These are phyloP conservation scores for Eucalyptus caleyi DNA, from an alignment of 345 rosid species.

Conservation along the genomic window DNA sequence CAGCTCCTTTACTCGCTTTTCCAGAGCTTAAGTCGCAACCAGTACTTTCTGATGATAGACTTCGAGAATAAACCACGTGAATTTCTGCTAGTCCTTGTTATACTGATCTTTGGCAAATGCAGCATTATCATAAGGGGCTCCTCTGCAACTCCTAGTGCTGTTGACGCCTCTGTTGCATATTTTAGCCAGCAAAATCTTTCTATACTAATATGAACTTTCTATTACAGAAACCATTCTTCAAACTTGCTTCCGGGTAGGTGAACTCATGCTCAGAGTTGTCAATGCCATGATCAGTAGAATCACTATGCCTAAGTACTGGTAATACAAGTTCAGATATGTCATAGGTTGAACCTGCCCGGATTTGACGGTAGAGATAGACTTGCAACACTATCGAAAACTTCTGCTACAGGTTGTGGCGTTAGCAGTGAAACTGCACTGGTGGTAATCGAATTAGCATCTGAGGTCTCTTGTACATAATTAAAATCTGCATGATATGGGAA, in stretches of 20 bases:
- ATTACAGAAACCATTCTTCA: constrained; percentile 29
- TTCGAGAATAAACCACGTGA: constrained; percentile 6
- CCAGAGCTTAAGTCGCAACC: constrained; percentile 31
- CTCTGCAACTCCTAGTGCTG: not conserved
- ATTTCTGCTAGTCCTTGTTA: constrained; percentile 16
- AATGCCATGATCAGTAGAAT: constrained; percentile 8
- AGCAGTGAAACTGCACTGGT: constrained; percentile 12
- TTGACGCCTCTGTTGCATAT: constrained; percentile 11
- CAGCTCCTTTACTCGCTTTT: constrained; percentile 32
- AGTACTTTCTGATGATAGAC: constrained; percentile 26
- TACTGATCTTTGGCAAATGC: not conserved
- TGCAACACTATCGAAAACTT: constrained; percentile 22
- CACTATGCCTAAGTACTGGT: constrained; percentile 18
- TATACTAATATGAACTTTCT: constrained; percentile 15
- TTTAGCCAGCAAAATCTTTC: constrained; percentile 7
- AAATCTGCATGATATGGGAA: constrained; percentile 35
- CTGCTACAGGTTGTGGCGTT: constrained; percentile 20
- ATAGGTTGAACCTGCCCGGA: constrained; percentile 32
- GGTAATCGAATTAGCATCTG: constrained; percentile 12
- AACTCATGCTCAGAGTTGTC: constrained; percentile 31
- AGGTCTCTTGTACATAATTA: constrained; percentile 20
- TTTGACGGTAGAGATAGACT: constrained; percentile 30
- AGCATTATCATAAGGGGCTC: not conserved
- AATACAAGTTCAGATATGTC: constrained; percentile 43
- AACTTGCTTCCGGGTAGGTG: constrained; percentile 12